Percentiles rank a stretch among this genome's conserved stretches.
These are phyloP conservation scores for Cercospora sesami DNA, from an alignment of 2,329 filamentous ascomycete genomes.

Conservation along the genomic window DNA sequence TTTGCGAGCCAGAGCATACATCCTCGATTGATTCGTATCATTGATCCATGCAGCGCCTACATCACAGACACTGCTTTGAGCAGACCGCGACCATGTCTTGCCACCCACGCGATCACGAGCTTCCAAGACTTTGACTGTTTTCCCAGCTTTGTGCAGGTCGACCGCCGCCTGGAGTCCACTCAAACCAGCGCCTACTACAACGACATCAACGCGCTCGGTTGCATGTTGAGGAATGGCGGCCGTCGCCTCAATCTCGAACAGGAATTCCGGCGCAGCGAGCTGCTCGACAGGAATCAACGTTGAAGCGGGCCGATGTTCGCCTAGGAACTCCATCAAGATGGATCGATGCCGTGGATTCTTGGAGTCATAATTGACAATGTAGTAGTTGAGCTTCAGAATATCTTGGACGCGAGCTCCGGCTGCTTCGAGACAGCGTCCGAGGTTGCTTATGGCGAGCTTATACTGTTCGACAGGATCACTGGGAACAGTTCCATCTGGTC, in stretches of 20 bases:
- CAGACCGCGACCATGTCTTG: slow-evolving; percentile 50
- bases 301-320: slow-evolving; percentile 30
- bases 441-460: slow-evolving; percentile 28
- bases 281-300: slow-evolving; percentile 31
- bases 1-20: slow-evolving; percentile 45
- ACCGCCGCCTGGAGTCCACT: slow-evolving; percentile 36
- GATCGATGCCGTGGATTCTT: slow-evolving; percentile 26
- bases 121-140: slow-evolving; percentile 36
- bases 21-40: slow-evolving; percentile 52
- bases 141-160: slow-evolving; percentile 32
- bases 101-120: slow-evolving; percentile 40
- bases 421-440: slow-evolving; percentile 29
- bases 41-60: slow-evolving; percentile 63
- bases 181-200: slow-evolving; percentile 39
- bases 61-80: slow-evolving; percentile 46
- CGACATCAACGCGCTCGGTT: slow-evolving; percentile 32
- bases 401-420: slow-evolving; percentile 30
- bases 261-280: slow-evolving; percentile 30
- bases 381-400: slow-evolving; percentile 32
- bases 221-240: slow-evolving; percentile 26
- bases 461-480: slow-evolving; percentile 29
- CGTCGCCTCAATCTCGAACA: slow-evolving; percentile 34
- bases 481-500: slow-evolving; percentile 28
- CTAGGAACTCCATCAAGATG: slow-evolving; percentile 29
- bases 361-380: slow-evolving; percentile 33